Percentiles rank a stretch among this genome's conserved stretches.
phyloP scores from a whole-genome alignment of 2,329 filamentous ascomycete species.

The Phaeoacremonium minimum region DNA sequence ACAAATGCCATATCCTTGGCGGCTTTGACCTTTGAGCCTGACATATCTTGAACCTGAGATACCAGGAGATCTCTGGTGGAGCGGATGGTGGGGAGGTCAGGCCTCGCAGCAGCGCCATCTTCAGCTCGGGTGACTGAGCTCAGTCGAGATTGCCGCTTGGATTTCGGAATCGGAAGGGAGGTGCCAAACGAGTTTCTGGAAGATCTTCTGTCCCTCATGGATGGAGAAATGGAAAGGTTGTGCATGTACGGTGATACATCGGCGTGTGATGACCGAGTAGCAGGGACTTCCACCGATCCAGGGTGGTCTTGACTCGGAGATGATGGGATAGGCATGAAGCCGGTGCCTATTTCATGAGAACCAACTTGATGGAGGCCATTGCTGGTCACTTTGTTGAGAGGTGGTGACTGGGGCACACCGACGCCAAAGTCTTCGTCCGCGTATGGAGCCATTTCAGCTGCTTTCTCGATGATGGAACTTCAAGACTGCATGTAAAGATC shows the following conservation, averaged over 20 bases:
- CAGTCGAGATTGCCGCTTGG: conserved; percentile 64
- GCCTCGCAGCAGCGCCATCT: conserved; percentile 36
- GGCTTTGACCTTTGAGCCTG: conserved; percentile 58
- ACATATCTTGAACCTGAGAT: conserved; percentile 65
- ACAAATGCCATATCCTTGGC: conserved; percentile 80
- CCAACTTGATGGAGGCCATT: conserved; percentile 12
- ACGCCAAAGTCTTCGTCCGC: conserved; percentile 52
- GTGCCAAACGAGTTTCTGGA: conserved; percentile 75
- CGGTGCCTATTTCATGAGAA: conserved; percentile 7
- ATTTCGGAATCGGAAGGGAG: conserved; percentile 67
- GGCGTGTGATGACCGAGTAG: conserved; percentile 62
- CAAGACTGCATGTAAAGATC: no score
- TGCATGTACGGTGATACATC: conserved; percentile 70
- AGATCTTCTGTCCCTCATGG: conserved; percentile 61
- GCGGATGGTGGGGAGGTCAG: conserved; percentile 54
- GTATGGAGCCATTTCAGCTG: conserved; percentile 52
- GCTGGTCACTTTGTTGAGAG: neutral
- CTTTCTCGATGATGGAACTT: no score
- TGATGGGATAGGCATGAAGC: neutral
- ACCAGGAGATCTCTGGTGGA: conserved; percentile 64
- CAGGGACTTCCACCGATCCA: conserved; percentile 64
- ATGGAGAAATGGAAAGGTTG: conserved; percentile 63
- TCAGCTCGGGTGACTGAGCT: conserved; percentile 49
- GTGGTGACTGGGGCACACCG: conserved; percentile 18
- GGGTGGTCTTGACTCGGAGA: conserved; percentile 35